Evolutionary conservation across 495 filamentous ascomycete genomes (phyloP).

Genomic region (Parmelia sp.): DNA sequence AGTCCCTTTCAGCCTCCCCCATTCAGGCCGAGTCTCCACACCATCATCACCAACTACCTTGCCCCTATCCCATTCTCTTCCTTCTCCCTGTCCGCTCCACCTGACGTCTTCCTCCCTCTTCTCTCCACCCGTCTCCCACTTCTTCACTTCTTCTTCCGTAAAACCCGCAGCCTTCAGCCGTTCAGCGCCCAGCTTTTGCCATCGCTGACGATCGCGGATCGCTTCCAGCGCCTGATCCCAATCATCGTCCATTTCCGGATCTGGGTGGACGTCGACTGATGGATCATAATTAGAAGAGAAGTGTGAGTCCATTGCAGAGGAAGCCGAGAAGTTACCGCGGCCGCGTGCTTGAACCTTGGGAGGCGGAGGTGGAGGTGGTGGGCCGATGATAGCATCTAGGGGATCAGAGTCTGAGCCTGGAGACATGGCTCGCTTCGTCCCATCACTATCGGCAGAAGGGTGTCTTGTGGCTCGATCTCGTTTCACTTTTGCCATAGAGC

Average conservation of each 20-base stretch:
- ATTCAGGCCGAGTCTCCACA: slow-evolving; percentile 19
- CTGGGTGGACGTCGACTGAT: slow-evolving; percentile 55
- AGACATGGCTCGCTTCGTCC: slow-evolving; percentile 45
- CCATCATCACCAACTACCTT: slow-evolving; percentile 68
- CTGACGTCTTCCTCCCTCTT: slow-evolving; percentile 88
- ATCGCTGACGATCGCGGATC: slow-evolving; percentile 71
- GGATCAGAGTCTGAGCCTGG: slow-evolving; percentile 58
- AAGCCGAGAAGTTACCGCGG: slow-evolving; percentile 55
- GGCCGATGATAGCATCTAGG: slow-evolving; percentile 73
- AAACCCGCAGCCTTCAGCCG: slow-evolving; percentile 74
- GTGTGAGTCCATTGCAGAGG: slow-evolving; percentile 70
- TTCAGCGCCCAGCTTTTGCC: slow-evolving; percentile 73
- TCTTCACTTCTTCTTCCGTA: slow-evolving; percentile 64
- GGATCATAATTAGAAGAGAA: slow-evolving; percentile 79
- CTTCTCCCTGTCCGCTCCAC: slow-evolving; percentile 74
- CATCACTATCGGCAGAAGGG: slow-evolving; percentile 47
- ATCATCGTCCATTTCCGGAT: slow-evolving; percentile 49
- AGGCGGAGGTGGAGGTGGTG: slow-evolving; percentile 51
- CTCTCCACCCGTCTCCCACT: slow-evolving; percentile 63
- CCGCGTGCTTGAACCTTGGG: slow-evolving; percentile 59
- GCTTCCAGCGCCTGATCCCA: slow-evolving; percentile 83
- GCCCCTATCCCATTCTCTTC: slow-evolving; percentile 88
- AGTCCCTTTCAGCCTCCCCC: slow-evolving; percentile 21
- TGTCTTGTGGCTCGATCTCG: slow-evolving; percentile 47
- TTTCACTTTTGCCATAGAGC: slow-evolving; percentile 16